A percentile compares a stretch with the other conserved stretches of the same genome.
Conservation (phyloP, 1,139 yeast species). For the Diutina scorzettiae region DNA sequence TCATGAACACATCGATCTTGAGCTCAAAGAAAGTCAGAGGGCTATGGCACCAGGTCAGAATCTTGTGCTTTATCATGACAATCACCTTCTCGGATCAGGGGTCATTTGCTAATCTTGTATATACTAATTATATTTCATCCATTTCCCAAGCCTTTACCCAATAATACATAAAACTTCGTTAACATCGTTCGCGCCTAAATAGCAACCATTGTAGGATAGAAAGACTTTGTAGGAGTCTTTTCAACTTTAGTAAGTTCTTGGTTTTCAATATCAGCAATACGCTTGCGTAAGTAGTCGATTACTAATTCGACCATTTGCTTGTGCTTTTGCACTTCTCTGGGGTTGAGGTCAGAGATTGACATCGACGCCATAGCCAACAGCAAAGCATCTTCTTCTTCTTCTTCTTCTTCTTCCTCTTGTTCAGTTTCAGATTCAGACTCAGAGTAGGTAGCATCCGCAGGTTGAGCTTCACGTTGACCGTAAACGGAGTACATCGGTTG, state of each 20-base stretch:
- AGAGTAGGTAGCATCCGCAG: neutral
- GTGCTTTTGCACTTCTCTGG: constrained; percentile 24
- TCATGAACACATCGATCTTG: constrained; percentile 15
- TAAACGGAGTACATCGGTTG: constrained; percentile 3
- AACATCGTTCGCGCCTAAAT: neutral
- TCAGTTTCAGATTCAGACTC: constrained; percentile 7
- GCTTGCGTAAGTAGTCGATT: constrained; percentile 16
- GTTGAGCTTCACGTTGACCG: constrained; percentile 5
- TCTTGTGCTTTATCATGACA: constrained; percentile 57
- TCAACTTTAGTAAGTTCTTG: constrained; percentile 6
- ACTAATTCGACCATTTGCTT: constrained; percentile 25
- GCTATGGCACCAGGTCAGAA: constrained; percentile 91
- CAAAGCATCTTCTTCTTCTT: constrained; percentile 12
- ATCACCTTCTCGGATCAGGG: constrained; percentile 73
- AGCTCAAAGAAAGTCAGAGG: constrained; percentile 33
- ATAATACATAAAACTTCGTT: constrained; percentile 15
- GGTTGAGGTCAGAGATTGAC: constrained; percentile 11
- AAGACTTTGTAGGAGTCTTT: constrained; percentile 5
- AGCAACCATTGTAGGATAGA: constrained; percentile 33
- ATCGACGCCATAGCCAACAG: constrained; percentile 14
- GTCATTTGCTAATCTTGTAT: constrained; percentile 5
- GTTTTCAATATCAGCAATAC: constrained; percentile 11
- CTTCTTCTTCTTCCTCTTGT: constrained; percentile 13
- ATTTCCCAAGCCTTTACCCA: constrained; percentile 6
- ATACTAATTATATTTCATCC: constrained; percentile 1